Evolutionary conservation across 345 rosid genomes (phyloP), one percentile per base, ranked within the genome.

Genomic region (Moricandia arvensis): DNA sequence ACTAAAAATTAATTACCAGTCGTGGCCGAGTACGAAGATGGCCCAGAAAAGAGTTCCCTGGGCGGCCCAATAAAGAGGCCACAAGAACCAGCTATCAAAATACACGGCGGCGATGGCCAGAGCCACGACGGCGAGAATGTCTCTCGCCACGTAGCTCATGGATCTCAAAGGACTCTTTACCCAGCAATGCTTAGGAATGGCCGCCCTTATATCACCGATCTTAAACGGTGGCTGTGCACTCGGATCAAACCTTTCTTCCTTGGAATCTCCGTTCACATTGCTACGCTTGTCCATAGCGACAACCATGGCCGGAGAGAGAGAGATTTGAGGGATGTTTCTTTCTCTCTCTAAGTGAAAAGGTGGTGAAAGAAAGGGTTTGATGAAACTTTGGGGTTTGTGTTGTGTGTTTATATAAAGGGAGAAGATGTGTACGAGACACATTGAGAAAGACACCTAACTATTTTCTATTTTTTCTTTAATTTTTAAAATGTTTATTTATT

Each of bases 1-100:
- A 30, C 30, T 13, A 11, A 57, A 27, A 27, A 4, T n/a, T 18
- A 8, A n/a, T 17, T 81, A 90, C 96, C 96, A 91, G 72, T 91
- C 96, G 74, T 91, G 96, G 61, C 96, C 96, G n/a, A 91, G 93
- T 49, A 91, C 96, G 83, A 91, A 91, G 26, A 89, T 71, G 61
- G 91, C 96, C 96, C 96, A 91, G 54, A 89, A 91, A 83, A 91
- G 87, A n/a, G 93, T 91, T 35, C 93, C 96, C 71, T 91, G 96
- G 11, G 82, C 86, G 68, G 68, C 68, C 96, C 96, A 91, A 59
- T 91, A 91, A 17, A 89, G 73, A 6, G 91, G 93, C 91, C 89
- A 86, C 54, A 81, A 33, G 76, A 83, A 7, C 89, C 91, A 87
- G 66, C 77, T 76, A 59, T 86, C 78, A 16, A 87, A 11, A 66